Evolutionary conservation across 441 rosid species (phyloP).

Genomic region (Syzygium malaccense): DNA sequence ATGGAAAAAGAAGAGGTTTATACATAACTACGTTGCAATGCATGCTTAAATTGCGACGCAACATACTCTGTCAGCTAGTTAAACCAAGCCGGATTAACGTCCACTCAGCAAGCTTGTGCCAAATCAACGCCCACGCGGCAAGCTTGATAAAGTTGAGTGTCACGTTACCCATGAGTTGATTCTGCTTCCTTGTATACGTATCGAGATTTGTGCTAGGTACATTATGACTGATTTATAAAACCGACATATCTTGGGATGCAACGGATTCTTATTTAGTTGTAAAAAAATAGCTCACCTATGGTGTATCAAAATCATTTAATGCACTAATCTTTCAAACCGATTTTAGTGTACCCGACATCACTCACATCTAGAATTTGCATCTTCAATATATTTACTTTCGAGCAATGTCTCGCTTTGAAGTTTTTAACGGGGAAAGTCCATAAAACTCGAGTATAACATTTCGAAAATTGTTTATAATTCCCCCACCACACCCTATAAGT

Average conservation of each 20-base stretch:
- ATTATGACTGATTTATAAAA: neutral
- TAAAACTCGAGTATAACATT: neutral
- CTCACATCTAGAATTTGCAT: neutral
- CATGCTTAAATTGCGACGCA: neutral
- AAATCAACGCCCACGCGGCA: neutral
- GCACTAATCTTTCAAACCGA: neutral
- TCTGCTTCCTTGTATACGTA: neutral
- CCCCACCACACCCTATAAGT: neutral
- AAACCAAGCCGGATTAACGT: rapidly evolving
- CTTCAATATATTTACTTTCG: neutral
- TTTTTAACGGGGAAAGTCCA: neutral
- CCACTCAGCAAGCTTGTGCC: neutral
- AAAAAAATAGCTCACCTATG: neutral
- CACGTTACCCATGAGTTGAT: neutral
- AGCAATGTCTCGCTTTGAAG: neutral
- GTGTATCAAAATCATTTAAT: neutral
- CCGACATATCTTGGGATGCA: neutral
- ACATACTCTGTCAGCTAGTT: neutral
- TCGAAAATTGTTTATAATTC: neutral
- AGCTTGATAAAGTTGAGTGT: neutral
- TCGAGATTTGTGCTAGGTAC: neutral
- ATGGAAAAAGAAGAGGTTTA: neutral
- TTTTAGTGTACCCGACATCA: neutral
- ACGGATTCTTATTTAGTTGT: neutral
- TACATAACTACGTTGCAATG: neutral